A percentile compares a stretch with the other conserved stretches of the same genome.
phyloP scores from a whole-genome alignment of 78 protist species.

The Mastigamoeba balamuthi region DNA sequence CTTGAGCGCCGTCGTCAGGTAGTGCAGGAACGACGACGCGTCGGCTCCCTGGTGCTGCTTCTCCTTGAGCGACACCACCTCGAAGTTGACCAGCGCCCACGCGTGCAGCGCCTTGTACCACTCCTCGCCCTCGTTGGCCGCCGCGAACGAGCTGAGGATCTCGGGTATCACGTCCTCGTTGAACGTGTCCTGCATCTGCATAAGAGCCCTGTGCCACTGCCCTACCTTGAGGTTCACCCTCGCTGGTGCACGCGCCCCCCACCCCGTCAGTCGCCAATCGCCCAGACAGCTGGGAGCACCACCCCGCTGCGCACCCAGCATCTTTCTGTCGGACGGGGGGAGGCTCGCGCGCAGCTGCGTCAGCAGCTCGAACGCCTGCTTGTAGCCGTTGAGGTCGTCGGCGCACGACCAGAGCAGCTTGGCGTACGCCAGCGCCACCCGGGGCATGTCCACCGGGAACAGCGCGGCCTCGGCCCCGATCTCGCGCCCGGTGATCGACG shows the following conservation, averaged over 20 bases:
- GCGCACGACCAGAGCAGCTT: slow-evolving; percentile 68
- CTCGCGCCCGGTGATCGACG: slow-evolving; percentile 18
- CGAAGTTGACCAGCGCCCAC: slow-evolving; percentile 83
- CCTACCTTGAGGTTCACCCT: slow-evolving; percentile 10
- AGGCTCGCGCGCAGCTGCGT: too few species aligned
- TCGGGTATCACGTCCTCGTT: slow-evolving; percentile 26
- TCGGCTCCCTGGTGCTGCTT: slow-evolving; percentile 9
- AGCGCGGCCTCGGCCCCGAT: neutral
- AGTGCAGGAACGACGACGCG: slow-evolving; percentile 15
- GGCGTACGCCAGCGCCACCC: slow-evolving; percentile 65
- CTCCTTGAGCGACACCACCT: slow-evolving; percentile 51
- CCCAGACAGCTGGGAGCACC: too few species aligned
- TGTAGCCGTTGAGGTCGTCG: too few species aligned
- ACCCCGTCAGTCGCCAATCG: too few species aligned
- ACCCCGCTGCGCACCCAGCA: too few species aligned
- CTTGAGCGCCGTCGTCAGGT: slow-evolving; percentile 44
- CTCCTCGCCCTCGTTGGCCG: slow-evolving; percentile 50
- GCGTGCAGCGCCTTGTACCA: slow-evolving; percentile 96
- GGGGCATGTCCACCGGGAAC: slow-evolving; percentile 24
- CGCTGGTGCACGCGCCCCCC: too few species aligned
- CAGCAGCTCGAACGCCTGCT: too few species aligned
- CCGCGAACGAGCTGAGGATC: slow-evolving; percentile 25
- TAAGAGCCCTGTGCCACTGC: slow-evolving; percentile 33
- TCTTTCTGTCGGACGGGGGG: too few species aligned
- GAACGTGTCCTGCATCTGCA: slow-evolving; percentile 13